These are phyloP conservation scores for Pythium scleroteichum DNA, from an alignment of 352 stramenopile species.

Conservation along the genomic window DNA sequence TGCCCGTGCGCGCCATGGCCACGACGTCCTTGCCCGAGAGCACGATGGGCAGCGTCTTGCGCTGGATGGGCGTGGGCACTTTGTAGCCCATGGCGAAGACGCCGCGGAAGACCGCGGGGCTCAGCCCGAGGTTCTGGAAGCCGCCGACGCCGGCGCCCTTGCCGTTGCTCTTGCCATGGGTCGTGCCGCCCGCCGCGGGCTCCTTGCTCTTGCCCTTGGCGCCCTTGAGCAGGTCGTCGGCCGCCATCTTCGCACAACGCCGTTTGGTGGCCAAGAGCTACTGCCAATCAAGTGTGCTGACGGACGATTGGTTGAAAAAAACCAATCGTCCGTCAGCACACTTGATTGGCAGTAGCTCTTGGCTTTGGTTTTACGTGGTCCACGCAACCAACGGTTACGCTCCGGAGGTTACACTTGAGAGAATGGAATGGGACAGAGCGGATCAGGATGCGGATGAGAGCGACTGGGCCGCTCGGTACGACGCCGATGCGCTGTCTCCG, in stretches of 20 bases:
- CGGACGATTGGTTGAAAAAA: slow-evolving; percentile 46
- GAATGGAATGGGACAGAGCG: neutral
- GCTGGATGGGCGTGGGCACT: slow-evolving; percentile 98
- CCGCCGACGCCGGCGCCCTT: slow-evolving; percentile 74
- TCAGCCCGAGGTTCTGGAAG: slow-evolving; percentile 88
- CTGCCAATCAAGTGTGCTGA: slow-evolving; percentile 21
- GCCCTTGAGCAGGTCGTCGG: slow-evolving; percentile 64
- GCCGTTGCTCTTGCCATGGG: slow-evolving; percentile 77
- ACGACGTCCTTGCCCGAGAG: slow-evolving; percentile 97
- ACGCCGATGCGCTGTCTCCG: slow-evolving; percentile 9
- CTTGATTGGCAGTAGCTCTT: slow-evolving; percentile 31
- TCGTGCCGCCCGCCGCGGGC: slow-evolving; percentile 35
- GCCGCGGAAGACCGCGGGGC: slow-evolving; percentile 70
- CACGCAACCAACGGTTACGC: neutral
- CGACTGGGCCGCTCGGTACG: slow-evolving; percentile 48
- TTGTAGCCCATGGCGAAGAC: slow-evolving; percentile 96
- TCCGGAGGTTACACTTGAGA: too few species aligned
- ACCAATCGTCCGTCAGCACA: slow-evolving; percentile 31
- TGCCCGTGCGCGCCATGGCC: slow-evolving; percentile 98
- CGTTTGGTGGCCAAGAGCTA: slow-evolving; percentile 21
- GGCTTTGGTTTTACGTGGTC: slow-evolving; percentile 18
- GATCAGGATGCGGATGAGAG: slow-evolving; percentile 30
- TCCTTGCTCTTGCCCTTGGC: slow-evolving; percentile 30
- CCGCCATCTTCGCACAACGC: slow-evolving; percentile 38
- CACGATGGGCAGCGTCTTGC: slow-evolving; percentile 96